phyloP scores from a whole-genome alignment of 495 filamentous ascomycete genomes.

The Parathielavia hyrcaniae region DNA sequence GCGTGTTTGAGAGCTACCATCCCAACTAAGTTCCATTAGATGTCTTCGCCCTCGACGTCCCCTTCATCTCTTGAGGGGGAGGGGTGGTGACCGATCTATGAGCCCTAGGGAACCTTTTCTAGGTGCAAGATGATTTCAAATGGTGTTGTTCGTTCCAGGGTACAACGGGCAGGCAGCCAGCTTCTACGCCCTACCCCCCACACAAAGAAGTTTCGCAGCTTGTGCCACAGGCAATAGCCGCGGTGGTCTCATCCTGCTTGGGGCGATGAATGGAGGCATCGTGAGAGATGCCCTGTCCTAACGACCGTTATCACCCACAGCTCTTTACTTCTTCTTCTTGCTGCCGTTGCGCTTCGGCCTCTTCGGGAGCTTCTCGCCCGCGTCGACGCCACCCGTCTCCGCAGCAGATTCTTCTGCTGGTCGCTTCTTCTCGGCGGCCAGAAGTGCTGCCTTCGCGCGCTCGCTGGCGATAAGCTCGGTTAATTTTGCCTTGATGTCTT shows the following conservation, averaged over 20 bases:
- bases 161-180: too few species aligned
- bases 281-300: not conserved
- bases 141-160: too few species aligned
- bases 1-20: too few species aligned
- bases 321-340: conserved; percentile 26
- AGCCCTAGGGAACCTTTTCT: too few species aligned
- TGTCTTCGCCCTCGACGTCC: too few species aligned
- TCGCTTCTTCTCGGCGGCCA: conserved; percentile 36
- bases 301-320: not conserved
- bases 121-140: too few species aligned
- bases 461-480: conserved; percentile 44
- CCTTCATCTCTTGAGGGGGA: too few species aligned
- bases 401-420: conserved; percentile 29
- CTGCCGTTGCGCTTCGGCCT: conserved; percentile 28
- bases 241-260: not conserved
- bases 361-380: conserved; percentile 22
- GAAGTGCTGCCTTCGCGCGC: conserved; percentile 38
- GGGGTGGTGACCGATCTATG: too few species aligned
- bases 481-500: conserved; percentile 36
- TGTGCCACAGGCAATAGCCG: not conserved
- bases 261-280: not conserved
- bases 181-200: too few species aligned
- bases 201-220: not conserved
- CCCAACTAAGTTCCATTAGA: too few species aligned
- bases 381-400: conserved; percentile 9